Conservation (phyloP, 129 eudicot species). For the Silybum marianum region DNA sequence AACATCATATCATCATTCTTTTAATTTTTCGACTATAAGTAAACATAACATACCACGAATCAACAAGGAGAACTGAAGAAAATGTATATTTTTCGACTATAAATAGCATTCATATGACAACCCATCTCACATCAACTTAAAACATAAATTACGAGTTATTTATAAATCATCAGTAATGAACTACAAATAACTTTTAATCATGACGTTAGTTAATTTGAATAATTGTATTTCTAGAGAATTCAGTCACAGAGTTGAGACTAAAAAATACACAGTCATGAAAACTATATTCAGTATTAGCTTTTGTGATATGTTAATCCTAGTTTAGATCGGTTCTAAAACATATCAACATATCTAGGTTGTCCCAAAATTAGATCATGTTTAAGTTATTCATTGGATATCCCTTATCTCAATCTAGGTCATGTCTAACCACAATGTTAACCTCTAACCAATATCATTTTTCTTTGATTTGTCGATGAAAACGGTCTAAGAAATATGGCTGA, state of each 20-base stretch:
- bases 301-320: conserved; percentile 15
- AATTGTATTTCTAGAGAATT: neutral
- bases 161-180: neutral
- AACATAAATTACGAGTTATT: neutral
- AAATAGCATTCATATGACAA: neutral
- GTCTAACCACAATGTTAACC: conserved; percentile 30
- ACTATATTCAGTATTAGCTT: neutral
- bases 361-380: conserved; percentile 19
- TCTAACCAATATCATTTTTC: conserved; percentile 11
- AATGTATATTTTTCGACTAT: neutral
- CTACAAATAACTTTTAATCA: neutral
- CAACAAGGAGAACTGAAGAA: too few relatives aligned
- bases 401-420: conserved; percentile 29
- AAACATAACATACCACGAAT: too few relatives aligned
- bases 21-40: neutral
- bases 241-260: too few relatives aligned
- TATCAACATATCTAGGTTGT: conserved; percentile 26
- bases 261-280: neutral
- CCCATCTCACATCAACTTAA: neutral
- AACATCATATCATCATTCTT: neutral
- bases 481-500: conserved; percentile 20
- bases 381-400: conserved; percentile 34
- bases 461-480: conserved; percentile 36
- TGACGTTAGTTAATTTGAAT: neutral
- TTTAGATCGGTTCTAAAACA: conserved; percentile 22